Conservation (phyloP, 2,329 filamentous ascomycete species). For the Aspergillus novofumigatus region DNA sequence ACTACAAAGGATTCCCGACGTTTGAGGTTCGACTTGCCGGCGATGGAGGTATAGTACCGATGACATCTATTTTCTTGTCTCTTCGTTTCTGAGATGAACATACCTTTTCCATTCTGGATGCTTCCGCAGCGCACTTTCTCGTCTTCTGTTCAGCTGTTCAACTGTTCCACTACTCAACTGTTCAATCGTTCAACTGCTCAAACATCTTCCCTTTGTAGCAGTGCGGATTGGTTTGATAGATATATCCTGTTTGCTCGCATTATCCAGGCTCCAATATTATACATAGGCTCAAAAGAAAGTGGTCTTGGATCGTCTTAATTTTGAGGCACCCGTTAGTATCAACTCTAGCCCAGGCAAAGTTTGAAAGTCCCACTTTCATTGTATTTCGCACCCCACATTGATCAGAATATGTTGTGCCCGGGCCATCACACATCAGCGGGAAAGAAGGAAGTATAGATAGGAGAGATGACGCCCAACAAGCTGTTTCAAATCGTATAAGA, state of each 20-base stretch:
- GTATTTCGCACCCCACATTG: not conserved
- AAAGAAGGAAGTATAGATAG: conserved; percentile 14
- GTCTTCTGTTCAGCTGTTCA: conserved; percentile 4
- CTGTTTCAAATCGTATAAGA: conserved; percentile 7
- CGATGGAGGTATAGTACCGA: conserved; percentile 1
- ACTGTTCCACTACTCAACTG: conserved; percentile 2
- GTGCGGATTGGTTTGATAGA: not conserved
- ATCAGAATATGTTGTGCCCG: not conserved
- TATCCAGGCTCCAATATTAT: not conserved
- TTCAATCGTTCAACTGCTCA: conserved; percentile 2
- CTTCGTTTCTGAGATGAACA: conserved; percentile 1
- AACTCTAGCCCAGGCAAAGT: not conserved
- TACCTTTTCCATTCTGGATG: conserved; percentile 4
- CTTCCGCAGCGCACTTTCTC: conserved; percentile 7
- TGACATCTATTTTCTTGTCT: not conserved
- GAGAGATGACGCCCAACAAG: not conserved
- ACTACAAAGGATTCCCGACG: conserved; percentile 6
- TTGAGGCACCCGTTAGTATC: not conserved
- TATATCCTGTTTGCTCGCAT: not conserved
- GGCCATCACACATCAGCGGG: not conserved
- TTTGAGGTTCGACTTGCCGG: not conserved
- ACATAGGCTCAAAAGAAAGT: too few relatives aligned
- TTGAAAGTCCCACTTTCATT: not conserved
- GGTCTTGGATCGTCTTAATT: not conserved
- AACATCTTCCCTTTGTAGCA: not conserved